These are phyloP conservation scores for Hypoxylon sp. DNA, from an alignment of 2,329 filamentous ascomycete species.

Conservation along the genomic window DNA sequence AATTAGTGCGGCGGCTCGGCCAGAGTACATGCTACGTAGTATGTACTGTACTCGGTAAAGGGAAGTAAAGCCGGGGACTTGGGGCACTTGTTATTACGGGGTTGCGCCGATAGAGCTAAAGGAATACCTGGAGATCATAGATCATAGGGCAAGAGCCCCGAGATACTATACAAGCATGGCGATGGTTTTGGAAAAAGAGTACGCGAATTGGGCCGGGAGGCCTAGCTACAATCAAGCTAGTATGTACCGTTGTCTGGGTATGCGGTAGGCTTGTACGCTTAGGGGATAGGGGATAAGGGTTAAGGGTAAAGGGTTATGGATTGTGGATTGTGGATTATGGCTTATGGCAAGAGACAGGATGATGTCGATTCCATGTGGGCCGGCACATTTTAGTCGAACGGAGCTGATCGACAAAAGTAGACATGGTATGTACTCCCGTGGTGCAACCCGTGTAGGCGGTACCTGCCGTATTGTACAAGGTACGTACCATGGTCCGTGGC, in stretches of 20 bases:
- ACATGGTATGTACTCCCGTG: constrained; percentile 37
- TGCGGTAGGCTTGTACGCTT: constrained; percentile 4
- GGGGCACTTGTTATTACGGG: constrained; percentile 34
- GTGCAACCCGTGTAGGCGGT: constrained; percentile 33
- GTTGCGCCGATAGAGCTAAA: constrained; percentile 37
- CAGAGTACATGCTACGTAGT: constrained; percentile 34
- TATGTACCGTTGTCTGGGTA: constrained; percentile 2
- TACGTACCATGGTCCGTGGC: constrained; percentile 31
- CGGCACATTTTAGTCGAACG: constrained; percentile 41
- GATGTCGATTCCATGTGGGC: constrained; percentile 37
- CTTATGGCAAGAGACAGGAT: constrained; percentile 31
- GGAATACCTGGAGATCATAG: constrained; percentile 37
- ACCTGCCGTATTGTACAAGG: constrained; percentile 19
- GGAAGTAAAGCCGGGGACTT: constrained; percentile 29
- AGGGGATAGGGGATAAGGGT: too few species aligned
- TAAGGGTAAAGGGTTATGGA: not conserved
- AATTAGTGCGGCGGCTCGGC: constrained; percentile 34
- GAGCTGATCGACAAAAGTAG: constrained; percentile 43
- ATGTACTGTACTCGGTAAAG: constrained; percentile 37
- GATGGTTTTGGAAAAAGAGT: constrained; percentile 23
- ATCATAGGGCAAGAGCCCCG: constrained; percentile 39
- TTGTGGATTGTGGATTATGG: constrained; percentile 22
- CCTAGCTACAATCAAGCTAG: constrained; percentile 11
- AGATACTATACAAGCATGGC: constrained; percentile 23
- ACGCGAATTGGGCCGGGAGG: constrained; percentile 15